Percentiles rank a stretch among this genome's conserved stretches.
Conservation (phyloP, 1,139 yeast genomes). For the Geotrichum phurueaensis region DNA sequence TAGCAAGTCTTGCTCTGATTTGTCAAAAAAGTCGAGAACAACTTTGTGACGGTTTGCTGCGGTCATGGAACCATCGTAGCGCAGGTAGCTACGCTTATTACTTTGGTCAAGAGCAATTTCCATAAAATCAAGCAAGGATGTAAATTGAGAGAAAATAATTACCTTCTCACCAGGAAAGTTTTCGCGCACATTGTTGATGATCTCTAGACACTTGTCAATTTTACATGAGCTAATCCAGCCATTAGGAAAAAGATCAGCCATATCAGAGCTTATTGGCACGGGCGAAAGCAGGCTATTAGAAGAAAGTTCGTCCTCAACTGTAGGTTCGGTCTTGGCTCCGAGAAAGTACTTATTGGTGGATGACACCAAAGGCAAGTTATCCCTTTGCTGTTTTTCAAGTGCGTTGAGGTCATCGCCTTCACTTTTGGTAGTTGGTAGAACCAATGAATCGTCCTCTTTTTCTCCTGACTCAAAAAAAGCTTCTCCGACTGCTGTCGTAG, state of each 20-base stretch:
- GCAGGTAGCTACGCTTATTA: constrained; percentile 38
- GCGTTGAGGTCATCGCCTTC: neutral
- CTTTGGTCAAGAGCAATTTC: constrained; percentile 50
- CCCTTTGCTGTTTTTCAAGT: neutral
- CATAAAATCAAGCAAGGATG: constrained; percentile 67
- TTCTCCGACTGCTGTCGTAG: neutral
- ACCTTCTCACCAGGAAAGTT: constrained; percentile 54
- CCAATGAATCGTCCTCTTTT: neutral
- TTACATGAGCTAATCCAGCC: constrained; percentile 41
- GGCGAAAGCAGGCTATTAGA: neutral
- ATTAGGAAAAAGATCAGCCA: constrained; percentile 26
- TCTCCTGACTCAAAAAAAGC: neutral
- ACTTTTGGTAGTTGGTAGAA: neutral
- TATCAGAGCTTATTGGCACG: constrained; percentile 17
- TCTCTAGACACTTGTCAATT: constrained; percentile 45
- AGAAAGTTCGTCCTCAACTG: neutral
- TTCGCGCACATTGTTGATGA: constrained; percentile 41
- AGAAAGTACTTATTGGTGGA: constrained; percentile 2
- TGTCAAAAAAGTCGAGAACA: constrained; percentile 58
- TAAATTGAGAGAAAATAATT: constrained; percentile 81
- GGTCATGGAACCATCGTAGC: constrained; percentile 81
- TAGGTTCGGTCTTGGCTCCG: neutral
- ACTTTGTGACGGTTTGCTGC: constrained; percentile 57
- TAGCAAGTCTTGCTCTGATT: constrained; percentile 47
- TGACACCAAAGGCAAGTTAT: constrained; percentile 1